Evolutionary conservation across 352 stramenopile genomes (phyloP).

Genomic region (Phytophthora quininea): DNA sequence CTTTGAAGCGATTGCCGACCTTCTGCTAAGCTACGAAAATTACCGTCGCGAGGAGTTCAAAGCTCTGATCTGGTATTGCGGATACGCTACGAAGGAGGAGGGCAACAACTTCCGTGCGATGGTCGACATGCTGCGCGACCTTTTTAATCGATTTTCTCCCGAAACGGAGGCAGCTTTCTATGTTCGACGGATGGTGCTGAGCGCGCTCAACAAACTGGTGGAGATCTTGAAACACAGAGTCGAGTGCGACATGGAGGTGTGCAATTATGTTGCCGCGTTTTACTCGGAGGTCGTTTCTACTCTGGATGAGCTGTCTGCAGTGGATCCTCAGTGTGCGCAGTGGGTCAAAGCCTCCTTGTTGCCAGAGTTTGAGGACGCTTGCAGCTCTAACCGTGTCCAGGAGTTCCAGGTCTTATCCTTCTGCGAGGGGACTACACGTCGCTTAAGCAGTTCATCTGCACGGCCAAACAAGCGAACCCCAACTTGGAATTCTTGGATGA

Average conservation of each 20-base stretch:
- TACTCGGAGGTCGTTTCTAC: conserved; percentile 72
- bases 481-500: conserved; percentile 76
- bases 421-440: conserved; percentile 77
- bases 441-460: conserved; percentile 74
- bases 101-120: conserved; percentile 42
- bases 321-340: conserved; percentile 75
- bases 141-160: conserved; percentile 35
- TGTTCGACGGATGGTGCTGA: conserved; percentile 74
- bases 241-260: conserved; percentile 63
- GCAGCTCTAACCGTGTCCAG: conserved; percentile 52
- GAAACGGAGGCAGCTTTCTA: conserved; percentile 45
- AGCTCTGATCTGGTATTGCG: conserved; percentile 72
- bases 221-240: conserved; percentile 79
- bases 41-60: conserved; percentile 68
- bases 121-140: conserved; percentile 55
- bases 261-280: conserved; percentile 68
- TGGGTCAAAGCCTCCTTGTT: conserved; percentile 75
- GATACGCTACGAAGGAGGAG: conserved; percentile 35
- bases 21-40: conserved; percentile 61
- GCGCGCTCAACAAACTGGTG: conserved; percentile 78
- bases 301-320: conserved; percentile 41
- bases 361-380: conserved; percentile 75
- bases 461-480: conserved; percentile 63
- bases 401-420: conserved; percentile 67
- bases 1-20: conserved; percentile 58